Conservation (phyloP, 2,329 filamentous ascomycete genomes). For the Pestalotiopsis sp. region DNA sequence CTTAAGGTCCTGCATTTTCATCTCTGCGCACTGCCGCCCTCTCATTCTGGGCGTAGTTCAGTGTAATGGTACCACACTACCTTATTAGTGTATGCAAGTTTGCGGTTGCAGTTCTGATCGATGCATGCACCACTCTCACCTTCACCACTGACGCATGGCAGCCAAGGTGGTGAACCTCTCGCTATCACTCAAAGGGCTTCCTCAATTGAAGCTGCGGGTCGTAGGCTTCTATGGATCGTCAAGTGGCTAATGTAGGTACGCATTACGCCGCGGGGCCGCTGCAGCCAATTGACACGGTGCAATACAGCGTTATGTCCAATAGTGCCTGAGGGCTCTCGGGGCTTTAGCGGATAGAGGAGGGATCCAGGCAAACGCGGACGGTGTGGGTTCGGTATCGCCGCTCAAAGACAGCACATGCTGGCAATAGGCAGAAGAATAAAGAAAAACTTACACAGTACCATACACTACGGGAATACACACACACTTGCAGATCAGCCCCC, state of each 20-base stretch:
- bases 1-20: conserved; percentile 3
- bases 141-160: background rate
- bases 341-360: background rate
- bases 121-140: background rate
- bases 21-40: background rate
- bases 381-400: background rate
- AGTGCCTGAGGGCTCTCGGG: background rate
- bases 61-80: background rate
- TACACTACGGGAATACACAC: background rate
- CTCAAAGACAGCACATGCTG: background rate
- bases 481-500: background rate
- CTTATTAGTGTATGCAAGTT: background rate
- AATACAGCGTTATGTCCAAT: background rate
- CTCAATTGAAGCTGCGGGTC: background rate
- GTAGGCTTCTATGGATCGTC: background rate
- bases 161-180: background rate
- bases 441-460: background rate
- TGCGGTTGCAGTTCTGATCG: background rate
- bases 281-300: background rate
- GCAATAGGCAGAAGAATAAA: background rate
- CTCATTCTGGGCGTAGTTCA: background rate
- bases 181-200: background rate
- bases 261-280: background rate
- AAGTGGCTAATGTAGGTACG: background rate
- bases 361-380: background rate